phyloP scores from a whole-genome alignment of 23 red algal species.

The Pyropia haitanensis region DNA sequence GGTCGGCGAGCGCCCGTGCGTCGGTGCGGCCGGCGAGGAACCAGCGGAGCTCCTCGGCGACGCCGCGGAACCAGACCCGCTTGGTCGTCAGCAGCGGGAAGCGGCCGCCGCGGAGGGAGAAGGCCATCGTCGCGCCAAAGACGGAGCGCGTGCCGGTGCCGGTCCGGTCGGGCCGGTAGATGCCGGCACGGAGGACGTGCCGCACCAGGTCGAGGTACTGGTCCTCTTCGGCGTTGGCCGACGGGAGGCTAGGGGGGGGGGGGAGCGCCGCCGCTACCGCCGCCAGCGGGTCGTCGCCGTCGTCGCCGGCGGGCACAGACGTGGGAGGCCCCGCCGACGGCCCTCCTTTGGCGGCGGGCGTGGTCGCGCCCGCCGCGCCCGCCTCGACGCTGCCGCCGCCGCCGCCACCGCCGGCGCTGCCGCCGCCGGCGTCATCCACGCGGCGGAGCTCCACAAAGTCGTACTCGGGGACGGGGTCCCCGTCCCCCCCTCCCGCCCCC shows the following conservation, averaged over 20 bases:
- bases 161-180: constrained; percentile 49
- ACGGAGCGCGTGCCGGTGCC: constrained; percentile 74
- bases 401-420: not conserved
- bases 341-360: not conserved
- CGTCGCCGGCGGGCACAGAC: not conserved
- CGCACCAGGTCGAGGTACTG: constrained; percentile 91
- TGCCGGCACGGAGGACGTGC: constrained; percentile 38
- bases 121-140: constrained; percentile 86
- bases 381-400: not conserved
- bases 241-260: not conserved
- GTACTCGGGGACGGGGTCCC: not conserved
- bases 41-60: constrained; percentile 95
- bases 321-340: not conserved
- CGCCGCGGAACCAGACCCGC: constrained; percentile 89
- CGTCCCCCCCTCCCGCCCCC: not conserved
- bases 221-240: constrained; percentile 37
- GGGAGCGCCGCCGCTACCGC: not conserved
- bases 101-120: constrained; percentile 40
- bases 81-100: constrained; percentile 96
- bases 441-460: constrained; percentile 12
- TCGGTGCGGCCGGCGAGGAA: constrained; percentile 80
- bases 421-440: not conserved
- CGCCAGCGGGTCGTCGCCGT: not conserved
- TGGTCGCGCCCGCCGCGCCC: not conserved
- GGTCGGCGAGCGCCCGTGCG: constrained; percentile 33